These are phyloP conservation scores for Galerina marginata DNA, from an alignment of 768 basidiomycete species.

Conservation along the genomic window DNA sequence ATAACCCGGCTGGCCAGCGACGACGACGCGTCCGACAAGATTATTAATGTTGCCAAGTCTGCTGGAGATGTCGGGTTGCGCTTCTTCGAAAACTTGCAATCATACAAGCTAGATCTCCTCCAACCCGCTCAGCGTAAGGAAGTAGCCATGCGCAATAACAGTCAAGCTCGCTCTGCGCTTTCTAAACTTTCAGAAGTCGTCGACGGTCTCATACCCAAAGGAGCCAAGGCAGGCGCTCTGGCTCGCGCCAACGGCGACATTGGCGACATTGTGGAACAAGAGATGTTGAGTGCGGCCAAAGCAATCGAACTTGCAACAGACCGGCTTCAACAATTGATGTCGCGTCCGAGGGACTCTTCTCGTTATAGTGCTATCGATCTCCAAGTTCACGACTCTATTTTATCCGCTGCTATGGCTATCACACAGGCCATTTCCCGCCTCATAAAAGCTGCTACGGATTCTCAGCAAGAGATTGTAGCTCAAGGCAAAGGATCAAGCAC, in stretches of 20 bases:
- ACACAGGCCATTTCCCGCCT: constrained; percentile 93
- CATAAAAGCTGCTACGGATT: constrained; percentile 96
- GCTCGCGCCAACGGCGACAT: constrained; percentile 89
- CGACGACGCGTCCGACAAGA: constrained; percentile 91
- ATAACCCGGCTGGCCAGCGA: constrained; percentile 91
- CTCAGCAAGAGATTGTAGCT: constrained; percentile 96
- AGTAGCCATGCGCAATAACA: constrained; percentile 88
- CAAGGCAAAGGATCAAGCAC: constrained; percentile 94
- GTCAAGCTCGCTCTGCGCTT: constrained; percentile 82
- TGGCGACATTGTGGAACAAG: constrained; percentile 94
- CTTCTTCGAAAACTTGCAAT: constrained; percentile 95
- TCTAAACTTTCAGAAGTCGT: constrained; percentile 86
- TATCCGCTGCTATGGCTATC: constrained; percentile 92
- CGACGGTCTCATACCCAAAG: constrained; percentile 86
- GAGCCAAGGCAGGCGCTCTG: constrained; percentile 68
- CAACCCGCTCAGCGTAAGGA: constrained; percentile 80
- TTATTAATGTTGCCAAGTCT: constrained; percentile 80
- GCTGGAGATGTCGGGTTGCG: constrained; percentile 90
- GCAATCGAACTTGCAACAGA: constrained; percentile 94
- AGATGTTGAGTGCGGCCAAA: constrained; percentile 91
- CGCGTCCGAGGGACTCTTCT: constrained; percentile 85
- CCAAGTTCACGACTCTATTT: constrained; percentile 97
- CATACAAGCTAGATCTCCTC: constrained; percentile 88
- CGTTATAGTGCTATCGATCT: constrained; percentile 91
- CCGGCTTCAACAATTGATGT: constrained; percentile 89